Evolutionary conservation across 2,329 filamentous ascomycete species (phyloP).

Genomic region (Xylaria sp.): DNA sequence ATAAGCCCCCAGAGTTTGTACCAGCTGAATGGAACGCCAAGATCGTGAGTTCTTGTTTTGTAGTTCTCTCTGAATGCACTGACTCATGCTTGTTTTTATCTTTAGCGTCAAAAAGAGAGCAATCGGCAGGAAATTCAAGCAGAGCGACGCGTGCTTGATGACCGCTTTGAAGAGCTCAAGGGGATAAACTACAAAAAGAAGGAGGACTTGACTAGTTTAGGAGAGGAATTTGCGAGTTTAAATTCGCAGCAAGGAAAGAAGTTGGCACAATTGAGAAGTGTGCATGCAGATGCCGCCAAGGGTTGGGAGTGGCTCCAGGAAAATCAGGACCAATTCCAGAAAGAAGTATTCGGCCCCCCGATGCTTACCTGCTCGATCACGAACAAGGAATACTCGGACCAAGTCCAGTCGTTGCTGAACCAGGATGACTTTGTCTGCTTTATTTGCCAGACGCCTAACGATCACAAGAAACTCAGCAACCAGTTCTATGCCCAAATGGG

Average conservation of each 20-base stretch:
- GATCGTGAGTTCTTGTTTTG: conserved; percentile 64
- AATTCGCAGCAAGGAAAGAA: conserved; percentile 81
- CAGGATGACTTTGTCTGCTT: conserved; percentile 70
- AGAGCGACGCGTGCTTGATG: conserved; percentile 51
- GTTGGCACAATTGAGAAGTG: conserved; percentile 68
- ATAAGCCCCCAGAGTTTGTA: conserved; percentile 74
- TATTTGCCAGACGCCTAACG: conserved; percentile 78
- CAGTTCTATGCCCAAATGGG: conserved; percentile 71
- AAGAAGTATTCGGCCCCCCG: conserved; percentile 82
- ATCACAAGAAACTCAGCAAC: conserved; percentile 78
- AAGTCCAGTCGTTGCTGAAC: conserved; percentile 63
- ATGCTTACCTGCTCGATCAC: conserved; percentile 83
- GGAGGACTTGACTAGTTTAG: conserved; percentile 51
- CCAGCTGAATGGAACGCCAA: conserved; percentile 75
- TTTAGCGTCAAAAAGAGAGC: conserved; percentile 70
- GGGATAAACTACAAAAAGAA: conserved; percentile 56
- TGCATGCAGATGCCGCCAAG: conserved; percentile 70
- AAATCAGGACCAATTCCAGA: conserved; percentile 75
- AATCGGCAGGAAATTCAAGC: conserved; percentile 62
- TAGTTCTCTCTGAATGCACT: neutral
- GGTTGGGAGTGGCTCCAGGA: conserved; percentile 86
- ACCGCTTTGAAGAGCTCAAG: conserved; percentile 53
- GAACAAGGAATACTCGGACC: conserved; percentile 71
- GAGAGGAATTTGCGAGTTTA: conserved; percentile 66
- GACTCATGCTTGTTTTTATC: conserved; percentile 5